These are phyloP conservation scores for Boletus rufocinnamomeus DNA, from an alignment of 768 basidiomycete genomes.

Conservation along the genomic window DNA sequence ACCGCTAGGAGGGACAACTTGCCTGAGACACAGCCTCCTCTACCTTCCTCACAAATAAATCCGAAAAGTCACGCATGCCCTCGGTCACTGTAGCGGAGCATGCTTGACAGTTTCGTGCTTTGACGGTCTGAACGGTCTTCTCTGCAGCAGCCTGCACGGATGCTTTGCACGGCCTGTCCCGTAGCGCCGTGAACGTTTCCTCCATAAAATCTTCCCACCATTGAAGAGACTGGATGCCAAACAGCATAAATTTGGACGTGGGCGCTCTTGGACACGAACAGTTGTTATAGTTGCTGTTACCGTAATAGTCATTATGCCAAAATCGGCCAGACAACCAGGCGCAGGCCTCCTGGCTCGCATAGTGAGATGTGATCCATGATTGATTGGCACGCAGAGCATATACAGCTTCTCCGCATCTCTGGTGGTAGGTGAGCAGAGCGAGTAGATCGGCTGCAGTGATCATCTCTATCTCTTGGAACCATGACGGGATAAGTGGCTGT, in stretches of 20 bases:
- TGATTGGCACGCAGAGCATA: background rate
- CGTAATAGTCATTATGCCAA: no score
- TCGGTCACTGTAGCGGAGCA: background rate
- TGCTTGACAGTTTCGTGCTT: background rate
- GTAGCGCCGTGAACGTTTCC: background rate
- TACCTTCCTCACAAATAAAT: background rate
- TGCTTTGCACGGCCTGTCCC: background rate
- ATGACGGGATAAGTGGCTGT: background rate
- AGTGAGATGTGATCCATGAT: background rate
- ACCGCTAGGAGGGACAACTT: background rate
- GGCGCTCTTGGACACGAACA: background rate
- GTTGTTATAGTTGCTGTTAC: background rate
- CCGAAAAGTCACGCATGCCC: background rate
- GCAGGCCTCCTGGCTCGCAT: background rate
- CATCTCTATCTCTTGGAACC: background rate
- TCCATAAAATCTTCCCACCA: background rate
- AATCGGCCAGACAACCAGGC: background rate
- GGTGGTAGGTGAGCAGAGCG: background rate
- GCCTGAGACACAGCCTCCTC: background rate
- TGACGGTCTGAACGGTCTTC: background rate
- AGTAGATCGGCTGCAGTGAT: background rate
- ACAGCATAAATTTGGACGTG: background rate
- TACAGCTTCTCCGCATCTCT: background rate
- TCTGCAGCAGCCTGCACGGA: background rate
- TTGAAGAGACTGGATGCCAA: background rate